phyloP scores from a whole-genome alignment of 1,284 basidiomycete genomes.

The Cryptococcus hybrid region DNA sequence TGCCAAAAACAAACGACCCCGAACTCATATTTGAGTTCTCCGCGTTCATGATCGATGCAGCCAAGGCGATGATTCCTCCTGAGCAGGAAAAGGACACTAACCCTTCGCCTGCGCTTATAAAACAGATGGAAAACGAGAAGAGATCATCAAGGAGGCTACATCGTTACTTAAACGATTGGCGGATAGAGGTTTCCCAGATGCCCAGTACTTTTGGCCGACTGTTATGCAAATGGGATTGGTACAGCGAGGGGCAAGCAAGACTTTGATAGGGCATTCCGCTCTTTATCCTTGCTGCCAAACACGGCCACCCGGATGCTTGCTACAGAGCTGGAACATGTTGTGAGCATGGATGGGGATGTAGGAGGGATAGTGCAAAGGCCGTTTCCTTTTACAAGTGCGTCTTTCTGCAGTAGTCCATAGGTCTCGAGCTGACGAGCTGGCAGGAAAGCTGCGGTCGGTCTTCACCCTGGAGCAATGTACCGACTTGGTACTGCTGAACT shows the following conservation, averaged over 20 bases:
- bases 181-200: slow-evolving; percentile 87
- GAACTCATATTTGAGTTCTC: slow-evolving; percentile 98
- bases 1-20: slow-evolving; percentile 97
- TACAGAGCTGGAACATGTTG: slow-evolving; percentile 97
- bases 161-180: slow-evolving; percentile 83
- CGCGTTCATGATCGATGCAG: slow-evolving; percentile 97
- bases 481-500: slow-evolving; percentile 93
- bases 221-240: slow-evolving; percentile 95
- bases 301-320: slow-evolving; percentile 94
- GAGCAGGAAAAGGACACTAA: slow-evolving; percentile 19
- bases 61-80: slow-evolving; percentile 63
- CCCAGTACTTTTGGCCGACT: slow-evolving; percentile 98
- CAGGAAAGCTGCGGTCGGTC: slow-evolving; percentile 84
- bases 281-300: slow-evolving; percentile 94
- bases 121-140: slow-evolving; percentile 82
- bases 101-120: slow-evolving; percentile 55
- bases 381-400: slow-evolving; percentile 75
- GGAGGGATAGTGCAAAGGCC: slow-evolving; percentile 87
- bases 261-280: slow-evolving; percentile 94
- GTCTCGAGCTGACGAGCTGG: neutral
- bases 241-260: slow-evolving; percentile 86
- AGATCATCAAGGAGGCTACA: slow-evolving; percentile 81
- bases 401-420: neutral
- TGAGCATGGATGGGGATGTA: slow-evolving; percentile 98
- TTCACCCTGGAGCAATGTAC: slow-evolving; percentile 95